phyloP scores from a whole-genome alignment of 2,329 filamentous ascomycete genomes.

The Venturia asperata region DNA sequence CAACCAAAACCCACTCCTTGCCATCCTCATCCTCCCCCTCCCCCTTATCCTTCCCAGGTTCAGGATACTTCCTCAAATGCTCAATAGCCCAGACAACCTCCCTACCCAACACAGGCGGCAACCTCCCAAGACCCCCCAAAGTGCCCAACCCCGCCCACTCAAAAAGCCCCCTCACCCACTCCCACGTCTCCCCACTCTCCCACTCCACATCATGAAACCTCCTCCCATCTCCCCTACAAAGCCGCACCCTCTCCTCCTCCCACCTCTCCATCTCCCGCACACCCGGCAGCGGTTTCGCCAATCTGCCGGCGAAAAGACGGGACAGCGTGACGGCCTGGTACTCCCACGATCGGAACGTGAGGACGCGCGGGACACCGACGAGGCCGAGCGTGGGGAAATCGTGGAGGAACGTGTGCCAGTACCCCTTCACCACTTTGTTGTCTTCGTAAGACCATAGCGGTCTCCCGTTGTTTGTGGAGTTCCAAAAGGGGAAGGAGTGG shows the following conservation, averaged over 20 bases:
- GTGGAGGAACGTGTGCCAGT: not conserved
- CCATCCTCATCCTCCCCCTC: not conserved
- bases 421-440: conserved; percentile 7
- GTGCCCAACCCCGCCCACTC: conserved; percentile 44
- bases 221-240: not conserved
- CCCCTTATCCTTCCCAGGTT: not conserved
- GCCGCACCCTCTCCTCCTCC: not conserved
- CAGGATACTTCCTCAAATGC: not conserved
- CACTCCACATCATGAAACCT: not conserved
- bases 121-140: conserved; percentile 36
- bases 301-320: not conserved
- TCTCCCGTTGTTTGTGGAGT: conserved; percentile 37
- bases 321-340: not conserved
- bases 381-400: not conserved
- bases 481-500: conserved; percentile 46
- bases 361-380: no score
- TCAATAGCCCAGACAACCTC: conserved; percentile 29
- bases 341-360: not conserved
- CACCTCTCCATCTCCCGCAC: not conserved
- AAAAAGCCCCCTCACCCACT: conserved; percentile 31
- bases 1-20: not conserved
- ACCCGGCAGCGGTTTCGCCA: not conserved
- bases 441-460: conserved; percentile 44
- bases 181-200: conserved; percentile 22
- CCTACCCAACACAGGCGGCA: conserved; percentile 23